Percentiles rank a stretch among this genome's conserved stretches.
phyloP scores from a whole-genome alignment of 192 early-diverging fungal genomes.

The Backusella liffmaniae region DNA sequence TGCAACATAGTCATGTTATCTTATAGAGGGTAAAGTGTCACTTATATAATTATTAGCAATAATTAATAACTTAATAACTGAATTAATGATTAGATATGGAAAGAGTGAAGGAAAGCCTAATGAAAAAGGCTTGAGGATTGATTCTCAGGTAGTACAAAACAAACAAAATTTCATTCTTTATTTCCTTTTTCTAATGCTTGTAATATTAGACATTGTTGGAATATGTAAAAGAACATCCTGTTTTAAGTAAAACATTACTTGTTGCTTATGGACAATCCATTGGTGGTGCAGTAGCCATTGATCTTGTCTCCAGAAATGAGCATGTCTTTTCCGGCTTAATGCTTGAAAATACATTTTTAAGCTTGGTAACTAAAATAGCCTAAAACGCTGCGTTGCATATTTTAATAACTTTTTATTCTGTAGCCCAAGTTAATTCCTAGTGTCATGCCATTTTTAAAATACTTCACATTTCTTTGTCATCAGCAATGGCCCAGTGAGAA shows the following conservation, averaged over 20 bases:
- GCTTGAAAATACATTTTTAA: constrained; percentile 94
- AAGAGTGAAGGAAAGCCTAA: constrained; percentile 80
- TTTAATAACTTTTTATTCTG: neutral
- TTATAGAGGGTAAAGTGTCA: constrained; percentile 78
- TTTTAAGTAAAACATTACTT: constrained; percentile 73
- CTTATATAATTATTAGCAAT: too few relatives aligned
- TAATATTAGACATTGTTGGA: constrained; percentile 71
- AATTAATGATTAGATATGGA: constrained; percentile 64
- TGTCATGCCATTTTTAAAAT: constrained; percentile 73
- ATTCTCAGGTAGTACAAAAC: constrained; percentile 64
- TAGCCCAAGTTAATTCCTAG: constrained; percentile 85
- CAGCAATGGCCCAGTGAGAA: constrained; percentile 88
- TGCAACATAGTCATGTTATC: constrained; percentile 96
- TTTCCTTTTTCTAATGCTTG: neutral
- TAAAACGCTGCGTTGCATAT: neutral
- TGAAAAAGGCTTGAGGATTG: constrained; percentile 86
- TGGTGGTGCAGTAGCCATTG: constrained; percentile 96
- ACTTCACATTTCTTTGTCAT: constrained; percentile 78
- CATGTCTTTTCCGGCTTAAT: constrained; percentile 78
- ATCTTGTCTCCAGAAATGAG: constrained; percentile 78
- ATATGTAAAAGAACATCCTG: constrained; percentile 74
- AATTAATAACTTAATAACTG: neutral
- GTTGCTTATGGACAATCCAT: constrained; percentile 95
- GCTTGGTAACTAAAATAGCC: constrained; percentile 53
- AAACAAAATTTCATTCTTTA: neutral